These are phyloP conservation scores for Neofusicoccum kwambonambiense DNA, from an alignment of 2,329 filamentous ascomycete species.

Conservation along the genomic window DNA sequence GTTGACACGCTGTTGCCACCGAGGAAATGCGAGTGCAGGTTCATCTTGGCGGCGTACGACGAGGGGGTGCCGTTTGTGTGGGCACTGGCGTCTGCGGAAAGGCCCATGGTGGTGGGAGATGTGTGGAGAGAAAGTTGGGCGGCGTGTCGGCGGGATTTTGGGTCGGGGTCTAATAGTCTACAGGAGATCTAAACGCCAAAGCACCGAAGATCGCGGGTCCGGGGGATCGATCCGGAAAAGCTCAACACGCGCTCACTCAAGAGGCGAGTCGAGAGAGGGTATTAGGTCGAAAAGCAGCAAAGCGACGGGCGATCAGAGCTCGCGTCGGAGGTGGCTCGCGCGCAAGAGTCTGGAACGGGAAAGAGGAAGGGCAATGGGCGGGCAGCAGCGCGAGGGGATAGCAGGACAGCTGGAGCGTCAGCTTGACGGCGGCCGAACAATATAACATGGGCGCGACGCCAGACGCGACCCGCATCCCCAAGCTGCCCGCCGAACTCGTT, in stretches of 20 bases:
- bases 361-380: background rate
- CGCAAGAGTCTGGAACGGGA: background rate
- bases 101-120: conserved; percentile 7
- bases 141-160: background rate
- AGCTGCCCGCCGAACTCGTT: too few relatives aligned
- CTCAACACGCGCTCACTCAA: background rate
- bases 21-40: conserved; percentile 90
- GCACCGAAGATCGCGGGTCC: background rate
- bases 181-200: background rate
- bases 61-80: conserved; percentile 54
- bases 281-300: background rate
- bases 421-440: background rate
- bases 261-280: background rate
- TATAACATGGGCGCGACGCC: background rate
- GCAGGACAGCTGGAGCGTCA: background rate
- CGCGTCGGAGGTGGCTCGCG: background rate
- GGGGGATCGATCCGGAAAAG: background rate
- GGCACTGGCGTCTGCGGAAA: conserved; percentile 11
- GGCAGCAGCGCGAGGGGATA: background rate
- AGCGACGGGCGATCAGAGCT: background rate
- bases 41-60: conserved; percentile 77
- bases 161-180: background rate
- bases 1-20: conserved; percentile 85
- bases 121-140: background rate
- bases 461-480: too few relatives aligned